Percentiles rank a stretch among this genome's conserved stretches.
phyloP scores from a whole-genome alignment of 257 asterid species.

The Ajuga chamaepitys region DNA sequence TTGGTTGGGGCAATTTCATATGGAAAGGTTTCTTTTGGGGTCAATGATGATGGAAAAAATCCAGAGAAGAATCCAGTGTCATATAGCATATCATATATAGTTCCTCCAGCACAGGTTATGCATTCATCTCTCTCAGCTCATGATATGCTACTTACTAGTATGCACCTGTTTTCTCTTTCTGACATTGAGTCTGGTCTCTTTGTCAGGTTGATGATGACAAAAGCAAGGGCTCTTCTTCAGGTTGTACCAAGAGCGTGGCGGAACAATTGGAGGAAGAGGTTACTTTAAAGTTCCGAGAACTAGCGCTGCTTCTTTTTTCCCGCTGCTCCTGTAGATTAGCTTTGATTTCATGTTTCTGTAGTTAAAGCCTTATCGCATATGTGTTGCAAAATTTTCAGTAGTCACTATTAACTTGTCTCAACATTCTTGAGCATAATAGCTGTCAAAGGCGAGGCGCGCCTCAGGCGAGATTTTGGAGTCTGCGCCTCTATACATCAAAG shows the following conservation, averaged over 20 bases:
- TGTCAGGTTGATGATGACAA: conserved; percentile 70
- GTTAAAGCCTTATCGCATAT: not conserved
- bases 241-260: conserved; percentile 50
- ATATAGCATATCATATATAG: conserved; percentile 58
- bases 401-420: not conserved
- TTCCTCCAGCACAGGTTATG: conserved; percentile 79
- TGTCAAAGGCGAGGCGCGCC: too few species aligned
- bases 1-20: conserved; percentile 77
- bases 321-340: not conserved
- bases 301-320: not conserved
- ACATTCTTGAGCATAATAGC: conserved; percentile 1
- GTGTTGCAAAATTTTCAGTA: not conserved
- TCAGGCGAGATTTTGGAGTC: too few species aligned
- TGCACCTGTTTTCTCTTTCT: not conserved
- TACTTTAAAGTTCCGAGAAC: not conserved
- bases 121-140: conserved; percentile 12
- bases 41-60: conserved; percentile 45
- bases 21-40: conserved; percentile 61
- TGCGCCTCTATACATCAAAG: too few species aligned
- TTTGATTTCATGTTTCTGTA: conserved; percentile 3
- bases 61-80: conserved; percentile 64
- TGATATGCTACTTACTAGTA: not conserved
- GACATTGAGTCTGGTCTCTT: conserved; percentile 8
- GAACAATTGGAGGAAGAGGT: conserved; percentile 92
- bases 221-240: conserved; percentile 49